Evolutionary conservation across 139 green algal genomes (phyloP), one percentile per base, ranked within the genome.

Genomic region (Chlorella sp.): DNA sequence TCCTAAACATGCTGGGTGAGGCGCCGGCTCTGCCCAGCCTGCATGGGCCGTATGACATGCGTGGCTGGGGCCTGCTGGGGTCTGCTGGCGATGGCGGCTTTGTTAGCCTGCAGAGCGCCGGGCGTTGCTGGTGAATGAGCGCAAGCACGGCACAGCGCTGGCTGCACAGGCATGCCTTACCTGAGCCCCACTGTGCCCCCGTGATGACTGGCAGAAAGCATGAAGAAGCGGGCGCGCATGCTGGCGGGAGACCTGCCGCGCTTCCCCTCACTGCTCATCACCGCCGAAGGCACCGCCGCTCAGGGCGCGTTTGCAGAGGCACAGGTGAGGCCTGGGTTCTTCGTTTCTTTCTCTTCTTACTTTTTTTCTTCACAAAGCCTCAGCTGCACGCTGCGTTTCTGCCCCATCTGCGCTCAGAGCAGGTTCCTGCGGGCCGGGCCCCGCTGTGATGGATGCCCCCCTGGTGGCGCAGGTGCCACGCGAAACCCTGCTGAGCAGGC

Each of bases 211-310:
- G 51, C 51, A 60, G 95, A 98, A 82, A 86, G 93, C 0, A 82
- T 95, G 54, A 90, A 93, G 76, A 93, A 91, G 54, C 92, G 92
- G 16, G 88, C 90, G 38, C 83, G 90, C 13, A 46, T 86, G 84
- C 84, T 97, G n/a, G 65, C 41, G 40, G 78, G 69, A 22, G 84
- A 92, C 43, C 87, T 93, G 48, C 91, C 93, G 3, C 81, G 58
- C 22, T 99, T 99, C 87, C 97, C 97, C n/a, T 97, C 93, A 0
- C 87, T 99, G 62, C 56, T 94, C 46, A 93, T 99, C 69, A 89
- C 83, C 0, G 80, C 86, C 0, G 86, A 93, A 44, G 76, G 40
- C 16, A 82, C 85, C 0, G 58, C 56, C 14, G 76, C 90, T n/a
- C 90, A 92, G 80, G 97, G 97, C 36, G 69, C 90, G 0, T 99